These are phyloP conservation scores for Aspergillus fumigatiaffinis DNA, from an alignment of 2,329 filamentous ascomycete genomes.

Conservation along the genomic window DNA sequence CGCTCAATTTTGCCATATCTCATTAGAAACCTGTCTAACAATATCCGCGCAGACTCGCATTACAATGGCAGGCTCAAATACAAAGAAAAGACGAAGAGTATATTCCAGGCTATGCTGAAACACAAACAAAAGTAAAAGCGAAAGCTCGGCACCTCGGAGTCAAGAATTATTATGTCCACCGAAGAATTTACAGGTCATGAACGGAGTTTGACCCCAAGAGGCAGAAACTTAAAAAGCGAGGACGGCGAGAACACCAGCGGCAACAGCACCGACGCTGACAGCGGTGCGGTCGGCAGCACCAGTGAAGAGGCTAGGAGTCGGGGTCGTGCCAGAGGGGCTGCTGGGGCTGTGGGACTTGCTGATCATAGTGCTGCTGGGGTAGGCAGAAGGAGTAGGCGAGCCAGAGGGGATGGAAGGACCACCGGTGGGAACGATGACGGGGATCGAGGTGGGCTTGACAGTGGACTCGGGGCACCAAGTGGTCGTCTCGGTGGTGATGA, in stretches of 20 bases:
- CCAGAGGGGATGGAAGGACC: conserved; percentile 1
- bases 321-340: conserved; percentile 11
- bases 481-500: neutral
- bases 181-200: conserved; percentile 1
- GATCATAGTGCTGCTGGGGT: conserved; percentile 9
- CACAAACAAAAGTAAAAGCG: conserved; percentile 2
- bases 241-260: conserved; percentile 32
- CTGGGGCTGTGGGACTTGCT: neutral
- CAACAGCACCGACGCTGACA: conserved; percentile 33
- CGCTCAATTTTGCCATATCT: neutral
- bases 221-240: conserved; percentile 30
- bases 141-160: neutral
- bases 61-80: neutral
- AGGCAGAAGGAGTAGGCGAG: conserved; percentile 8
- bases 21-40: neutral
- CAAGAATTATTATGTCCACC: neutral
- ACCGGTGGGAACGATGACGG: conserved; percentile 9
- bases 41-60: neutral
- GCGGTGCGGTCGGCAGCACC: conserved; percentile 32
- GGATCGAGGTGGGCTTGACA: conserved; percentile 10
- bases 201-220: neutral
- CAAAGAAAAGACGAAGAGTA: neutral
- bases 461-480: conserved; percentile 13
- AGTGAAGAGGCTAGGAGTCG: conserved; percentile 22
- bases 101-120: neutral